Evolutionary conservation across 805 yeast genomes (phyloP), one percentile per base, ranked within the genome.

Genomic region (Novakomyces olei): DNA sequence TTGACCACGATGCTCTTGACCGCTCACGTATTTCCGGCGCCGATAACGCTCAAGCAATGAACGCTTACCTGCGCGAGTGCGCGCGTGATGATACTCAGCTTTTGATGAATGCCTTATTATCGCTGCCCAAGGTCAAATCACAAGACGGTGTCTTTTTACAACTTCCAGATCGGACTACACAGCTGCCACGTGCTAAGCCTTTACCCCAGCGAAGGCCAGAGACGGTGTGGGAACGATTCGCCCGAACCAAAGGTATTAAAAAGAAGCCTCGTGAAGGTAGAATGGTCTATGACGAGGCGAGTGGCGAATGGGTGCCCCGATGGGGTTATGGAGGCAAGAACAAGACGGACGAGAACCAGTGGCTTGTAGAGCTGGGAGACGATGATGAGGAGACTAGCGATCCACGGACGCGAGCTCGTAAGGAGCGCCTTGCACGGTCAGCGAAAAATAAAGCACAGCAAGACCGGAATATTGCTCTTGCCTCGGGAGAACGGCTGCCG

Each of bases 251-350:
- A 59, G 96, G 96, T 47, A 88, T 88, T 51, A 63, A 75, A 55
- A 67, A 91, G 57, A 83, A 78, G 63, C 78, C 77, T 38, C 38
- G 43, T 14, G 81, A 74, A 52, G 94, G 92, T 30, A 88, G 79
- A 57, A 61, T 73, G 67, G 80, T 78, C 1, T 88, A 59, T 45
- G 93, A 88, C 53, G 96, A 88, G 53, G 88, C 67, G 20, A 57
- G 67, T 19, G 83, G 85, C 33, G 83, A 81, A 55, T 88, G 98
- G 98, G 93, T 75, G 39, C 85, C 92, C 45, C 85, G 81, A 55
- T 88, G 98, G 98, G 99, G 99, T 38, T 85, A 75, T 60, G 73
- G 76, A 42, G 96, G 96, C 48, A 69, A 70, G 55, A 88, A 88
- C 56, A 85, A 88, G 58, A 68, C 70, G 35, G 48, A 72, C 43